Percentiles rank a stretch among this genome's conserved stretches.
phyloP scores from a whole-genome alignment of 2,329 filamentous ascomycete species.

The Torrubiellomyces zombiae region DNA sequence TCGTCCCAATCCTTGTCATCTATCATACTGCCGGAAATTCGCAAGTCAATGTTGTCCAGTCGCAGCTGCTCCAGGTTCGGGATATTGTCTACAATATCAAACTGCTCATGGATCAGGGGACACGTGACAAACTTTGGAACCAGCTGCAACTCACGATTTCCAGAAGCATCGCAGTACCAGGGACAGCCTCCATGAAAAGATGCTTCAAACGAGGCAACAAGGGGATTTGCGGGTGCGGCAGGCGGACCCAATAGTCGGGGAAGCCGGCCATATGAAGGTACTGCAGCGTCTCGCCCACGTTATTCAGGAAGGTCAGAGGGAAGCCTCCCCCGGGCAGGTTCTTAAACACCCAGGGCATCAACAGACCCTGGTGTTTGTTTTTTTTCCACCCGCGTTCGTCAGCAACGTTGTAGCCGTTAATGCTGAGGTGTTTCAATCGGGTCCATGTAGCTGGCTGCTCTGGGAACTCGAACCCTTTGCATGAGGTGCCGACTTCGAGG shows the following conservation, averaged over 20 bases:
- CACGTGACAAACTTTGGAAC: too few species aligned
- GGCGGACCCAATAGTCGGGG: constrained; percentile 9
- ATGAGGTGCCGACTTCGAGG: constrained; percentile 9
- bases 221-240: constrained; percentile 4
- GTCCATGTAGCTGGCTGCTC: constrained; percentile 3
- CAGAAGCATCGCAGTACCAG: constrained; percentile 2
- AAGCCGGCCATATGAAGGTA: constrained; percentile 9
- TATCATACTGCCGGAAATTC: too few species aligned
- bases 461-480: constrained; percentile 2
- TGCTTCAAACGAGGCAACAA: constrained; percentile 13
- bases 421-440: constrained; percentile 4
- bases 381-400: constrained; percentile 4
- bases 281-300: constrained; percentile 6
- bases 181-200: constrained; percentile 11
- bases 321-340: constrained; percentile 1
- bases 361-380: too few species aligned
- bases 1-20: too few species aligned
- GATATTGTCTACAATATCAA: constrained; percentile 10
- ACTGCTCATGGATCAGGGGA: constrained; percentile 8
- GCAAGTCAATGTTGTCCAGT: constrained; percentile 12
- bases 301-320: constrained; percentile 5
- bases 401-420: constrained; percentile 3
- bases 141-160: constrained; percentile 4
- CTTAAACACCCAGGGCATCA: too few species aligned
- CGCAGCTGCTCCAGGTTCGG: constrained; percentile 16